Percentiles rank a stretch among this genome's conserved stretches.
phyloP scores from a whole-genome alignment of 148 eudicot species.

The Camellia granthamiana region DNA sequence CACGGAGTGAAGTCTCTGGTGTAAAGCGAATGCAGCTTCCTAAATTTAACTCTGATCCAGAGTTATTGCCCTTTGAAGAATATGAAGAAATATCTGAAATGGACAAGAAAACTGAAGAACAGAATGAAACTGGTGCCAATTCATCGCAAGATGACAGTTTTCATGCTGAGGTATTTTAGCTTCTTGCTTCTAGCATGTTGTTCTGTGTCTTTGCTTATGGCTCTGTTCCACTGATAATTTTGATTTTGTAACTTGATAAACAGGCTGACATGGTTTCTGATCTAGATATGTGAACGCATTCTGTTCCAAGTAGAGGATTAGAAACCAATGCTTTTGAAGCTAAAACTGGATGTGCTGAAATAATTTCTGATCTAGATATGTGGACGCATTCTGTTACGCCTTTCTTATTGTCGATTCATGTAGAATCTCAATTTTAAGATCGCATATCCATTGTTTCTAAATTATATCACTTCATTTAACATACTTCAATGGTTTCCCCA shows the following conservation, averaged over 20 bases:
- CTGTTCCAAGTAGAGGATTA: conserved; percentile 6
- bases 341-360: neutral
- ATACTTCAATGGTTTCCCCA: no score
- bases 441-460: no score
- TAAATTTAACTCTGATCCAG: conserved; percentile 15
- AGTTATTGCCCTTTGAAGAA: conserved; percentile 26
- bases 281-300: conserved; percentile 1
- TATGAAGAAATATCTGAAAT: conserved; percentile 23
- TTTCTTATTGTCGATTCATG: no score
- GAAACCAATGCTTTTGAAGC: conserved; percentile 16
- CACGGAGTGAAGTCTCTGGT: conserved; percentile 24
- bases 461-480: no score
- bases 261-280: conserved; percentile 19
- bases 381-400: no score
- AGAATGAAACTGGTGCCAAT: conserved; percentile 8
- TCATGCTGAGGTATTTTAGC: conserved; percentile 19
- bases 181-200: neutral
- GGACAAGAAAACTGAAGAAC: conserved; percentile 23
- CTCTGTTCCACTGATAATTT: neutral
- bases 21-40: conserved; percentile 9
- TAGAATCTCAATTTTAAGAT: no score
- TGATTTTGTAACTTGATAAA: conserved; percentile 9
- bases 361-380: no score
- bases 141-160: conserved; percentile 10
- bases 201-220: neutral